Conservation (phyloP, 805 yeast species). For the Cyberlindnera samutprakarnensis region DNA sequence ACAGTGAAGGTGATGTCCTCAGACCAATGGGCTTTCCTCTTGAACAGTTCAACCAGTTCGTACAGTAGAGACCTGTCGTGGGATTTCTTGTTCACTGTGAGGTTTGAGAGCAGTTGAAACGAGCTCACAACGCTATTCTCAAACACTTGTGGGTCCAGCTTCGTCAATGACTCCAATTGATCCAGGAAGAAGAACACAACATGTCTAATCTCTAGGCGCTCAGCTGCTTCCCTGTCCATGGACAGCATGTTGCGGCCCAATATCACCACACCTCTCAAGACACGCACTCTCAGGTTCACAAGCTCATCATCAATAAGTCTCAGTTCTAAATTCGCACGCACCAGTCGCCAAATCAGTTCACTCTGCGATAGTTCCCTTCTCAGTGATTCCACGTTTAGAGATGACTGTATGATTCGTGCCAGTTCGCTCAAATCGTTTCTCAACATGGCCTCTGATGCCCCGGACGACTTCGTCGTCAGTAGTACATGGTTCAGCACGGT, state of each 20-base stretch:
- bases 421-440: constrained; percentile 2
- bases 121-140: constrained; percentile 2
- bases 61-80: constrained; percentile 5
- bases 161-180: background rate
- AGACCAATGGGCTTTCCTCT: constrained; percentile 1
- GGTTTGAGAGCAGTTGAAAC: constrained; percentile 15
- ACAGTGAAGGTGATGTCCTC: constrained; percentile 6
- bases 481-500: constrained; percentile 3
- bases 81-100: constrained; percentile 6
- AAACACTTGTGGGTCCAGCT: background rate
- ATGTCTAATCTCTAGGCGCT: constrained; percentile 9
- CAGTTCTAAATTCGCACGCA: constrained; percentile 11
- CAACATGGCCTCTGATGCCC: background rate
- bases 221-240: constrained; percentile 24
- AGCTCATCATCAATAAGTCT: background rate
- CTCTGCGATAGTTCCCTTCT: constrained; percentile 21
- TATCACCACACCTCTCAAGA: constrained; percentile 40
- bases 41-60: constrained; percentile 7
- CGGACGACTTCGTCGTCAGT: background rate
- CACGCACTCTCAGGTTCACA: constrained; percentile 21
- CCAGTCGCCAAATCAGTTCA: constrained; percentile 21
- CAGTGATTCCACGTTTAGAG: constrained; percentile 18
- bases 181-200: constrained; percentile 1
- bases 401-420: constrained; percentile 4
- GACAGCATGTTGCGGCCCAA: constrained; percentile 40